Conservation (phyloP, 139 green algal genomes). For the Penium margaritaceum region DNA sequence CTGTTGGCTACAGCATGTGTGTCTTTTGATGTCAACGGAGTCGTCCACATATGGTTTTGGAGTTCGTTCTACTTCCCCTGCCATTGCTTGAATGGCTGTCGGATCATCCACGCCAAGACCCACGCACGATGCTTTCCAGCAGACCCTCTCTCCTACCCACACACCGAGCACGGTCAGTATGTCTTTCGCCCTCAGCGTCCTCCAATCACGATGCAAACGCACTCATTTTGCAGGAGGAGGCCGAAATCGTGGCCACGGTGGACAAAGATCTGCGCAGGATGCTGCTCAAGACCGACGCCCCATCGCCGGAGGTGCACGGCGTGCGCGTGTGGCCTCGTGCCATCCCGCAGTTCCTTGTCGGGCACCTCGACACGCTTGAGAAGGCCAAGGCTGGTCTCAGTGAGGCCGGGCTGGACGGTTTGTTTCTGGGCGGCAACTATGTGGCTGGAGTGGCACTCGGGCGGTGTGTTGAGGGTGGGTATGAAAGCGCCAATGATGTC, state of each 20-base stretch:
- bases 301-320: constrained; percentile 67
- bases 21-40: too few relatives aligned
- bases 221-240: constrained; percentile 51
- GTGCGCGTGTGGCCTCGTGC: constrained; percentile 85
- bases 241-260: constrained; percentile 59
- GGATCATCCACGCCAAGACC: too few relatives aligned
- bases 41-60: too few relatives aligned
- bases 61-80: too few relatives aligned
- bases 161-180: too few relatives aligned
- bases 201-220: too few relatives aligned
- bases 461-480: constrained; percentile 85
- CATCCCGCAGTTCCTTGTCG: constrained; percentile 97
- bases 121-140: too few relatives aligned
- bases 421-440: constrained; percentile 96
- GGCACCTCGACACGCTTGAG: constrained; percentile 63
- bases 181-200: not conserved
- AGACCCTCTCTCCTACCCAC: not conserved
- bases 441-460: constrained; percentile 86
- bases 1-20: too few relatives aligned
- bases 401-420: constrained; percentile 58
- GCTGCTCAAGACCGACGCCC: constrained; percentile 79
- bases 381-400: constrained; percentile 56
- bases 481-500: constrained; percentile 66
- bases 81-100: too few relatives aligned
- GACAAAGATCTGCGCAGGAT: constrained; percentile 90